Evolutionary conservation across 2,329 filamentous ascomycete species (phyloP), one percentile per base, ranked within the genome.

Genomic region (Thielaviopsis musarum): DNA sequence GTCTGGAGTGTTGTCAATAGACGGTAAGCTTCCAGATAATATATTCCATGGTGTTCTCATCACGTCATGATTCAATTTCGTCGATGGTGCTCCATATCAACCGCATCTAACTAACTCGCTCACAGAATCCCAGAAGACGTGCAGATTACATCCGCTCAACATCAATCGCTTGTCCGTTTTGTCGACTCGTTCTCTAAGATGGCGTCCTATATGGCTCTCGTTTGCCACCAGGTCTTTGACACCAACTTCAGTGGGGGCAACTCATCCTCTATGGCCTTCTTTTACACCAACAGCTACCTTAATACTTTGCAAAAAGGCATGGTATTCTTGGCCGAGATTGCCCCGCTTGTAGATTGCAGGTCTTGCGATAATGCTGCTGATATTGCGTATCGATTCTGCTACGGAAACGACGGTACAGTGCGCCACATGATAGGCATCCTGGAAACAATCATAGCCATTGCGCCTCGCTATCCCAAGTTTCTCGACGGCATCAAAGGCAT

Each of bases 1-100:
- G 70, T 81, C 19, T 72, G 68, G 66, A 66, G 66, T 9, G 65
- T 75, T 22, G 68, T 65, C 54, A 66, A 64, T 15, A 62, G 61
- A 54, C 54, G 54, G 58, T 59, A 30, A 59, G 58, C 51, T 12
- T 34, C 4, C 5, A 2, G 9, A 10, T 5, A 12, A 34, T 34
- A 12, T 12, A 34, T 10, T 3, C 30, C 30, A 34, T 34, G 10
- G 30, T 10, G 30, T 12, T 12, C 30, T 12, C 30, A 34, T 34
- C 30, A 5, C 10, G 30, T 34, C 30, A 9, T 34, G 30, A 34
- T 34, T 34, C 6, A 6, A 26, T 34, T 34, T 34, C 5, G 24
- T 26, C 24, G 24, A 26, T 26, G 24, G 3, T 3, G 24, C 6
- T 26, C 10, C 5, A 34, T 7, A 10, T 34, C 10, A 34, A 34